Base-by-base conservation (phyloP, 1,284 basidiomycete genomes). In the Pholiota adiposa region DNA sequence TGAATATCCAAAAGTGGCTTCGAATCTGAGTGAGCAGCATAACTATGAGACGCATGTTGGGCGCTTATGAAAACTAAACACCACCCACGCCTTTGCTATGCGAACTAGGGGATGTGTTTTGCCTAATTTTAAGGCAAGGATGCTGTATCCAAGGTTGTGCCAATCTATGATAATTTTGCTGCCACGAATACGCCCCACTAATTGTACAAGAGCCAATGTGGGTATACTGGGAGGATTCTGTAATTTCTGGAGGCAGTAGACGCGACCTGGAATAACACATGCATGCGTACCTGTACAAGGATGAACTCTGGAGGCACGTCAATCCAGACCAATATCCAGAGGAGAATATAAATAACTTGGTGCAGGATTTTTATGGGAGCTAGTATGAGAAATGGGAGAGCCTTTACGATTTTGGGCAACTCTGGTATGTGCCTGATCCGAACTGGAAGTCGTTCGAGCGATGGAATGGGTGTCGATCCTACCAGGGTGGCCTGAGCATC, bases 211-310 rank as follows among this genome's bases (percentile, higher is more conserved):
- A 1, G 89, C 86, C 12, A 99, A 85, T 0, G 97, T 97, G 0
- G 97, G 97, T 21, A 99, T 94, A 56, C 93, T 94, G 2, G 97
- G 97, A 12, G 97, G 97, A 69, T 98, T 99, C 93, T 98, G 46
- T 34, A 7, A 40, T 9, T 25, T 11, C 29, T 29, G 50, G 64
- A 23, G 62, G 59, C 48, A 43, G 18, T n/a, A 40, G 33, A 43
- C 3, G 41, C 4, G 38, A 14, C n/a, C n/a, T 34, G 36, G 36
- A 18, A 41, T 18, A 34, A 48, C 21, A 55, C 33, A n/a, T n/a
- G 62, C 31, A 75, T 86, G n/a, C n/a, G 50, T 62, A 94, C 94
- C 82, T 98, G 96, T 0, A 98, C 93, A 56, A 98, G 74, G 54
- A 98, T 87, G 67, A 92, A 90, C 72, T 96, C 90, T 0, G 96